Evolutionary conservation across 1,284 basidiomycete genomes (phyloP).

Genomic region (Leccinum holopus): DNA sequence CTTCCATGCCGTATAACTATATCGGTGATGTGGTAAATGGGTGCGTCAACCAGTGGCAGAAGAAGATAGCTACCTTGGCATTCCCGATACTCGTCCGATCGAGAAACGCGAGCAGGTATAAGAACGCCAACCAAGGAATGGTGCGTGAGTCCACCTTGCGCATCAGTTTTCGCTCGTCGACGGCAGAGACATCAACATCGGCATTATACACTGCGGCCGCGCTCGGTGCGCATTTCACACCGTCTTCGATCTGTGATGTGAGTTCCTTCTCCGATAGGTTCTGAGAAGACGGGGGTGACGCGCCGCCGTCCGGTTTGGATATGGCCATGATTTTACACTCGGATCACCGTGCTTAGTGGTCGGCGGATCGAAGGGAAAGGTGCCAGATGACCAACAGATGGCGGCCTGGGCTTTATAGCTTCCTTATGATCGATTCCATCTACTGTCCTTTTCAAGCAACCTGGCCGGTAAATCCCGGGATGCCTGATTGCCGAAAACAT

Average conservation of each 20-base stretch:
- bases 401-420: neutral
- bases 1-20: slow-evolving; percentile 57
- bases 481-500: no score
- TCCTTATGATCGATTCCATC: neutral
- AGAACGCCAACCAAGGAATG: slow-evolving; percentile 67
- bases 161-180: slow-evolving; percentile 63
- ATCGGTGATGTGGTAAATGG: neutral
- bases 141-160: slow-evolving; percentile 65
- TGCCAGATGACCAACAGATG: neutral
- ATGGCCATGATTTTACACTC: neutral
- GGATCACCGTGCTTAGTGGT: neutral
- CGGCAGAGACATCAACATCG: slow-evolving; percentile 50
- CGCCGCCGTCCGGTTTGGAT: neutral
- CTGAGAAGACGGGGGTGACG: neutral
- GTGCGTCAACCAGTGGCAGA: neutral
- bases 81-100: slow-evolving; percentile 84
- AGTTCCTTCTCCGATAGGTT: slow-evolving; percentile 21
- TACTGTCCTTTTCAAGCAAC: no score
- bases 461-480: no score
- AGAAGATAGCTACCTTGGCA: slow-evolving; percentile 50
- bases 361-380: neutral
- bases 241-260: slow-evolving; percentile 11
- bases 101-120: slow-evolving; percentile 73
- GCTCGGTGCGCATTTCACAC: neutral
- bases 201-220: slow-evolving; percentile 43